Percentiles rank a stretch among this genome's conserved stretches.
Evolutionary conservation across 1,284 basidiomycete species (phyloP).

Genomic region (Mycosarcoma mackinlayi): DNA sequence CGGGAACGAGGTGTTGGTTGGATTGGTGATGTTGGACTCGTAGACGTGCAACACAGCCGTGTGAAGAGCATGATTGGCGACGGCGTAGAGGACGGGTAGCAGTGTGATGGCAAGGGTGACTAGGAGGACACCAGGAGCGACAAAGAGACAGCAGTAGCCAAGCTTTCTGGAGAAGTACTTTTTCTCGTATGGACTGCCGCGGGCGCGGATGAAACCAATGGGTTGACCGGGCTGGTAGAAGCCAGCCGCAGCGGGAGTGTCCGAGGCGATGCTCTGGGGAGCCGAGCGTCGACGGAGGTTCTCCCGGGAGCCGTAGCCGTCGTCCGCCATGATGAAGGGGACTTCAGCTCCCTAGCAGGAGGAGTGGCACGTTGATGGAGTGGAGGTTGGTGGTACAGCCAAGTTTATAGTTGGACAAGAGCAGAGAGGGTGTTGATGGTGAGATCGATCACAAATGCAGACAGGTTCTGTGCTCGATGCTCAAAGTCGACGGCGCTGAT

Average conservation of each 20-base stretch:
- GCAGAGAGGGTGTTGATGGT: not conserved
- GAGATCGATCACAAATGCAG: conserved; percentile 3
- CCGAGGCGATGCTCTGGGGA: conserved; percentile 36
- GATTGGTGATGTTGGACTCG: conserved; percentile 66
- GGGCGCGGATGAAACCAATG: conserved; percentile 61
- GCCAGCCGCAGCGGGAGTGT: conserved; percentile 32
- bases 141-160: conserved; percentile 58
- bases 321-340: conserved; percentile 46
- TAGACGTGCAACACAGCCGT: conserved; percentile 65
- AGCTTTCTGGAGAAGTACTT: conserved; percentile 65
- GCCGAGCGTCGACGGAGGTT: conserved; percentile 48
- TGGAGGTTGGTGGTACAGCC: not conserved
- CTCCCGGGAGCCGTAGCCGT: conserved; percentile 52
- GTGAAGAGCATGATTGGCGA: conserved; percentile 68
- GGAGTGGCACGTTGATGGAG: not conserved
- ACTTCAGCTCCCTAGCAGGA: conserved; percentile 32
- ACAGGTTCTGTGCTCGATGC: conserved; percentile 1
- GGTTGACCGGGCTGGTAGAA: conserved; percentile 58
- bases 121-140: conserved; percentile 57
- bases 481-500: conserved; percentile 1
- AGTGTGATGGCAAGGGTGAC: conserved; percentile 61
- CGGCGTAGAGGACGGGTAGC: conserved; percentile 66
- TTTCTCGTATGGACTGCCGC: conserved; percentile 65
- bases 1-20: conserved; percentile 64
- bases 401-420: not conserved